Base-by-base conservation (phyloP, 257 asterid species). In the Gynochthodes officinalis region DNA sequence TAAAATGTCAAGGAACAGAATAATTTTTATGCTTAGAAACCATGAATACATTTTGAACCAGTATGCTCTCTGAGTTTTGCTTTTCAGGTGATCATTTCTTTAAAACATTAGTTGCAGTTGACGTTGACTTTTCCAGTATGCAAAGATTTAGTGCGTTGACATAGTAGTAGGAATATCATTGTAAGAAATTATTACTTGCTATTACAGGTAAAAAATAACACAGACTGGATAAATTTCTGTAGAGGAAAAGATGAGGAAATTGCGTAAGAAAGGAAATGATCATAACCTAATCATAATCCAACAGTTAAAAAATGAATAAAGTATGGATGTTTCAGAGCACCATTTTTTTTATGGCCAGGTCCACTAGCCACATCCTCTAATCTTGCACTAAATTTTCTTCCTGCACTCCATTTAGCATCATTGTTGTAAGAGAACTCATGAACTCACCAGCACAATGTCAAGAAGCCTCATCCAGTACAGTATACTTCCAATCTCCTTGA, bases 391-490 rank as follows among this genome's bases (percentile, higher is more conserved):
- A 48, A 46, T 32, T 13, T 61, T 13, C 15, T 16, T n/a, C 72
- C 32, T 16, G 25, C 21, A 1, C 23, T 23, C 44, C 13, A 0
- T 14, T 76, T 64, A 42, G 27, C 27, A 53, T 30, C 42, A 35
- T 33, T 44, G 14, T 63, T 18, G 8, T 23, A 14, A 2, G 5
- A 39, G 30, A 32, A 61, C 37, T 18, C 4, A 21, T 33, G 55
- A 76, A 81, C 93, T 78, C 74, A 91, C 99, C 93, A 92, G 75
- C 70, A 89, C 96, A 73, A 95, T 95, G 82, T 95, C 98, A 64
- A 95, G 98, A 82, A 95, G 88, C 73, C 99, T 91, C 98, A 92
- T 95, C 96, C 91, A 95, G 88, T 91, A 95, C 80, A 92, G 78
- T 75, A 92, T 82, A 27, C 98, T 91, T 75, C 99, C 99, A 55